These are phyloP conservation scores for Capronia epimyces DNA, from an alignment of 2,329 filamentous ascomycete species.

Conservation along the genomic window DNA sequence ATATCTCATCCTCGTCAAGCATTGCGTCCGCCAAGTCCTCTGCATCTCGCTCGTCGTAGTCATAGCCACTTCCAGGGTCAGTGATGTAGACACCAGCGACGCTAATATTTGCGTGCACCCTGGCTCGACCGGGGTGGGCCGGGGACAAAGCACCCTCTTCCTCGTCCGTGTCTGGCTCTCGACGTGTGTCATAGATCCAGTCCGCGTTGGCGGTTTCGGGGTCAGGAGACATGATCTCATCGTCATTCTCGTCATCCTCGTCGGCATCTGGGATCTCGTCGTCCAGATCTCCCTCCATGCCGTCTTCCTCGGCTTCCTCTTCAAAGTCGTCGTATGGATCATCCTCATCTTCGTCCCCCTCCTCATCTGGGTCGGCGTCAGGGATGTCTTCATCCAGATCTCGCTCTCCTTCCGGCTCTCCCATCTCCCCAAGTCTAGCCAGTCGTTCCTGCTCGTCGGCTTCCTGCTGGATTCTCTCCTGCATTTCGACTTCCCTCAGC, in stretches of 20 bases:
- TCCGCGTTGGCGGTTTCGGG: conserved; percentile 25
- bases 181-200: conserved; percentile 27
- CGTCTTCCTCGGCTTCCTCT: conserved; percentile 40
- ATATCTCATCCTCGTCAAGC: conserved; percentile 30
- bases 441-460: conserved; percentile 38
- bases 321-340: conserved; percentile 10
- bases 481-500: conserved; percentile 67
- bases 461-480: conserved; percentile 39
- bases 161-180: conserved; percentile 26
- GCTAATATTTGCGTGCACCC: conserved; percentile 8
- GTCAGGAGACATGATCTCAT: conserved; percentile 32
- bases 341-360: conserved; percentile 40
- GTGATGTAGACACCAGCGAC: conserved; percentile 17
- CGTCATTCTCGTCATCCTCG: conserved; percentile 43
- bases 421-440: conserved; percentile 36
- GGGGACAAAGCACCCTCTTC: neutral
- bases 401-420: conserved; percentile 35
- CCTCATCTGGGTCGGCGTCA: conserved; percentile 39
- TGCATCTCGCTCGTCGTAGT: conserved; percentile 53
- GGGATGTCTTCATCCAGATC: conserved; percentile 46
- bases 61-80: conserved; percentile 32
- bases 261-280: conserved; percentile 47
- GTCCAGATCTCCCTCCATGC: conserved; percentile 39
- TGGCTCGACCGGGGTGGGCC: neutral
- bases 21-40: conserved; percentile 42